Percentiles rank a stretch among this genome's conserved stretches.
These are phyloP conservation scores for Ascochyta lentis DNA, from an alignment of 2,329 filamentous ascomycete genomes.

Conservation along the genomic window DNA sequence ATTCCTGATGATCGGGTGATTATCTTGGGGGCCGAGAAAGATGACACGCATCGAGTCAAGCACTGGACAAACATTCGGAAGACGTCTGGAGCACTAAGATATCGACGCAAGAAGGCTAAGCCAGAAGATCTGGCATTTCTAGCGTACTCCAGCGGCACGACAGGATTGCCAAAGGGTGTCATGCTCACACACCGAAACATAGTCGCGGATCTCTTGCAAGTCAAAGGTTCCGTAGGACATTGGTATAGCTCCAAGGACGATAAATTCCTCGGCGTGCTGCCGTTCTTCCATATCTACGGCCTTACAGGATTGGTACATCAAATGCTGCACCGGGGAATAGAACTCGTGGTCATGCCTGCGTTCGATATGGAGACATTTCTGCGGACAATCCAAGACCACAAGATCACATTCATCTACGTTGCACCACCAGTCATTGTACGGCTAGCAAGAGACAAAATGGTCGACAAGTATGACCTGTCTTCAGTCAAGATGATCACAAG, in stretches of 20 bases:
- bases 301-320: constrained; percentile 75
- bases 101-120: constrained; percentile 64
- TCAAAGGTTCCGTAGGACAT: constrained; percentile 82
- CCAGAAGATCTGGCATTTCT: constrained; percentile 80
- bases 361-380: constrained; percentile 85
- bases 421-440: constrained; percentile 83
- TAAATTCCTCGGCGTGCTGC: constrained; percentile 76
- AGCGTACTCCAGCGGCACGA: constrained; percentile 59
- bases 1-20: constrained; percentile 75
- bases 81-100: constrained; percentile 63
- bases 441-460: constrained; percentile 76
- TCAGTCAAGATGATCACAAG: constrained; percentile 82
- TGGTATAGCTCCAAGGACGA: constrained; percentile 70
- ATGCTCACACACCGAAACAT: constrained; percentile 54
- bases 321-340: constrained; percentile 69
- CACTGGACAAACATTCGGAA: constrained; percentile 77
- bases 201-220: constrained; percentile 76
- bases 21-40: constrained; percentile 72
- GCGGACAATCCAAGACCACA: constrained; percentile 72
- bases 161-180: constrained; percentile 54
- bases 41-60: constrained; percentile 64
- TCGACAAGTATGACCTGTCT: constrained; percentile 80
- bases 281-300: constrained; percentile 92
- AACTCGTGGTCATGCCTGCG: constrained; percentile 72
- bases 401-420: constrained; percentile 78